Evolutionary conservation across 306 rosid genomes (phyloP).

Genomic region (Astragalus membranaceus): DNA sequence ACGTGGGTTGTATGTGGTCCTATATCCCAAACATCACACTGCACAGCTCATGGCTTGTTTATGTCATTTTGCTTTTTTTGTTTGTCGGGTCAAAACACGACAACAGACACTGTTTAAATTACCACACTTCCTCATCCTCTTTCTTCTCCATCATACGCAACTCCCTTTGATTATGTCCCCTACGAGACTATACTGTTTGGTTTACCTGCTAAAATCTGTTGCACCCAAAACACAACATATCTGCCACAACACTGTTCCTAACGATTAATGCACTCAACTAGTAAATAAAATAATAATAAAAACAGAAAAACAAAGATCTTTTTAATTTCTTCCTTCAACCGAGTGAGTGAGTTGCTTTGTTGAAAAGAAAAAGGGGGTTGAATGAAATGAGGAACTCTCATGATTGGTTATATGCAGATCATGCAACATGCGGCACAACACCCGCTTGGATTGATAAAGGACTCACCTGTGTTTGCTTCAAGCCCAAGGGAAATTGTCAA

Average conservation of each 20-base stretch:
- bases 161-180: conserved; percentile 1
- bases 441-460: conserved; percentile 83
- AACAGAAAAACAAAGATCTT: not conserved
- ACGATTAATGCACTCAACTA: not conserved
- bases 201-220: not conserved
- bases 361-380: not conserved
- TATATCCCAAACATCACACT: conserved; percentile 2
- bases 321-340: conserved; percentile 1
- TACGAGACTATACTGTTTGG: not conserved
- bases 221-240: conserved; percentile 4
- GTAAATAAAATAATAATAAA: not conserved
- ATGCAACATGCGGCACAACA: conserved; percentile 54
- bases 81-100: conserved; percentile 44
- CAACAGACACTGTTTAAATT: conserved; percentile 23
- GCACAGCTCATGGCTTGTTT: conserved; percentile 28
- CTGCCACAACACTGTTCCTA: not conserved
- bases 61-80: conserved; percentile 18
- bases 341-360: not conserved
- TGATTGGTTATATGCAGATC: conserved; percentile 43
- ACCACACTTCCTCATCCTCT: no score
- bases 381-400: conserved; percentile 31
- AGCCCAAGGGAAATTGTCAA: conserved; percentile 62
- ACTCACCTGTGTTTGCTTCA: conserved; percentile 86
- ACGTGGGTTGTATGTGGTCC: conserved; percentile 40
- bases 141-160: not conserved